Evolutionary conservation across 2,329 filamentous ascomycete genomes (phyloP), one percentile per base, ranked within the genome.

Genomic region (Hymenoscyphus fraxineus): DNA sequence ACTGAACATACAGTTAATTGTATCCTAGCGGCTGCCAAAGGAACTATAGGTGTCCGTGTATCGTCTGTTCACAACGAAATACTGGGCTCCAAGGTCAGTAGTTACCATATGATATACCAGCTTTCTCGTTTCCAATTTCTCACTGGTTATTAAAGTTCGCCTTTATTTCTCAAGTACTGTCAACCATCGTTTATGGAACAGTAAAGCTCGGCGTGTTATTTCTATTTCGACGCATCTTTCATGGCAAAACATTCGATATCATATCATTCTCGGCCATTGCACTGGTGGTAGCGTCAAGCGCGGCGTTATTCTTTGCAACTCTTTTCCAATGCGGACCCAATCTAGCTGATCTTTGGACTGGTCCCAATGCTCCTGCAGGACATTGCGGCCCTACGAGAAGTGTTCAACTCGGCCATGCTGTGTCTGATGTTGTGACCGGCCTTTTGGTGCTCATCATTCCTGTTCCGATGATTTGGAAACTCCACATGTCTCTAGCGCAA

Each of bases 371-470:
- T 6, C 16, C 35, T 15, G n/a, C 15, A 58, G 16, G 6, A 15
- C 31, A 58, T 22, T 58, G 55, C 55, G 13, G 47, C 13, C 22
- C 47, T 5, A 22, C 22, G 1, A 54, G 22, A 3, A 3, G 22
- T 27, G 12, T 54, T 3, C 10, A 54, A 54, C 47, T 54, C 22
- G 47, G n/a, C 6, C 22, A 54, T 13, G 58, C 39, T 6, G 40
- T 47, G 5, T 47, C 40, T 5, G 40, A 59, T 44, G 40, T 32
- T 31, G 58, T 39, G 5, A 41, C 40, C 2, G 58, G 27, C 13
- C 15, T 59, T 15, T 10, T 59, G n/a, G 58, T 59, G 27, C 58
- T 59, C 27, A 31, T 32, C 10, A 41, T 59, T 59, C 58, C 58
- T 6, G 6, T 59, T 12, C 58, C 38, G 31, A n/a, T 40, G 31